Percentiles rank a stretch among this genome's conserved stretches.
phyloP scores from a whole-genome alignment of 148 eudicot species.

The Spergularia bocconei region DNA sequence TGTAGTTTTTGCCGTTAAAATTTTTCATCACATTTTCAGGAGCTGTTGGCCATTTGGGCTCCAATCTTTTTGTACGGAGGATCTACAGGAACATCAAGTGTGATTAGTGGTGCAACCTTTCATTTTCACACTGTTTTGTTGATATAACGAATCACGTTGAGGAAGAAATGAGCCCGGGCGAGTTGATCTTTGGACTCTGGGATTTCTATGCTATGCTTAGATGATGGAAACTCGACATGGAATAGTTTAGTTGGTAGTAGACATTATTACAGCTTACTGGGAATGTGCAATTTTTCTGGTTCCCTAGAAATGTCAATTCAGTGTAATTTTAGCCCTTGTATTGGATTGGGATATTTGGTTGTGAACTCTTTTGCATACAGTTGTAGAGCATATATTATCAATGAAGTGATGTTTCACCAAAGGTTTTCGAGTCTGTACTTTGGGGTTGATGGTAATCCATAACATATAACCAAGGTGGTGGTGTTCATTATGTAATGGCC shows the following conservation, averaged over 20 bases:
- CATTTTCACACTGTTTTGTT: slow-evolving; percentile 1
- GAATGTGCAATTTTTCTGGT: slow-evolving; percentile 28
- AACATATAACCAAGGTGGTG: neutral
- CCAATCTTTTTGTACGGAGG: slow-evolving; percentile 54
- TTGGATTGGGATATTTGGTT: neutral
- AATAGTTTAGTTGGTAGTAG: slow-evolving; percentile 21
- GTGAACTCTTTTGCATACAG: neutral
- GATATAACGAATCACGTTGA: slow-evolving; percentile 5
- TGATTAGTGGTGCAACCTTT: slow-evolving; percentile 34
- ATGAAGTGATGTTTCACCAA: too few species aligned
- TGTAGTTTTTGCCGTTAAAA: too few species aligned
- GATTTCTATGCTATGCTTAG: slow-evolving; percentile 7
- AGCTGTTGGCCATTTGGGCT: slow-evolving; percentile 55
- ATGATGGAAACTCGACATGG: slow-evolving; percentile 2
- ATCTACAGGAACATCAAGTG: slow-evolving; percentile 64
- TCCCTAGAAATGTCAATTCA: slow-evolving; percentile 22
- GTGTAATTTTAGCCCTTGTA: slow-evolving; percentile 24
- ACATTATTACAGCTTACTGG: slow-evolving; percentile 16
- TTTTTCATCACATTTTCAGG: slow-evolving; percentile 33
- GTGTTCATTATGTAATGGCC: too few species aligned
- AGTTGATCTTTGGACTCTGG: slow-evolving; percentile 8
- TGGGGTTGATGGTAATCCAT: neutral
- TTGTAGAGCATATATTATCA: neutral
- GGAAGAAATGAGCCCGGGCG: neutral
- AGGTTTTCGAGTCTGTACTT: neutral